phyloP scores from a whole-genome alignment of 78 protist species.

The Pigoraptor vietnamica region DNA sequence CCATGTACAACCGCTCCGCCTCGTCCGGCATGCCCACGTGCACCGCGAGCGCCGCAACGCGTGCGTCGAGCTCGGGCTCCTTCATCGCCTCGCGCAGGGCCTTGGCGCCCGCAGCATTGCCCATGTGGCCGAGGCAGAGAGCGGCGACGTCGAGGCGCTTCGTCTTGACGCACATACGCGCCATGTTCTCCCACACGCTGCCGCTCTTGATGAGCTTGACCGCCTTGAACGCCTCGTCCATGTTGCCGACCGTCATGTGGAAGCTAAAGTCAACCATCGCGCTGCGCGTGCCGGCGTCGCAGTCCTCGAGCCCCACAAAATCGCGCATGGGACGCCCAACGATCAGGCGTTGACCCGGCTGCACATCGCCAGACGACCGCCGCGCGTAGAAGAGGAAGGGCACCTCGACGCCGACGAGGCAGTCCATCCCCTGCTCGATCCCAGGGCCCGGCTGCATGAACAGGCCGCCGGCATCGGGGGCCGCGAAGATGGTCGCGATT shows the following conservation, averaged over 20 bases:
- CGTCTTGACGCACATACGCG: slow-evolving; percentile 60
- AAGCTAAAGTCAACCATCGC: slow-evolving; percentile 61
- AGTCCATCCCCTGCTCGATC: not conserved
- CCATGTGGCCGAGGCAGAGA: slow-evolving; percentile 66
- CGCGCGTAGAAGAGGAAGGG: slow-evolving; percentile 26
- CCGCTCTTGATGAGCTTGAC: slow-evolving; percentile 40
- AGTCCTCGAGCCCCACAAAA: slow-evolving; percentile 56
- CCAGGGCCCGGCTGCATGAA: not conserved
- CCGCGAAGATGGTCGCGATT: not conserved
- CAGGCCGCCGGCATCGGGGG: not conserved
- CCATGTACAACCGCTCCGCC: slow-evolving; percentile 45
- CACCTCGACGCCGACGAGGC: slow-evolving; percentile 36
- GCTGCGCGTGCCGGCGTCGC: slow-evolving; percentile 18
- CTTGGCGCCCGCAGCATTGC: slow-evolving; percentile 35
- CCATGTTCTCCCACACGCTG: slow-evolving; percentile 75
- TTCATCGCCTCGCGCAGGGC: slow-evolving; percentile 30
- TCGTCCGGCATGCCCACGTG: slow-evolving; percentile 48
- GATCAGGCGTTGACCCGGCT: not conserved
- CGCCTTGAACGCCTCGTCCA: slow-evolving; percentile 78
- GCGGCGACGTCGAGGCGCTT: slow-evolving; percentile 70
- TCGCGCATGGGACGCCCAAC: slow-evolving; percentile 39
- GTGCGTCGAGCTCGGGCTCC: slow-evolving; percentile 48
- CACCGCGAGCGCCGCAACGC: slow-evolving; percentile 63
- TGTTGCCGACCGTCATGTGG: slow-evolving; percentile 63
- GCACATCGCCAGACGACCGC: not conserved